A percentile compares a stretch with the other conserved stretches of the same genome.
These are phyloP conservation scores for Aureobasidium sp. DNA, from an alignment of 2,329 filamentous ascomycete genomes.

Conservation along the genomic window DNA sequence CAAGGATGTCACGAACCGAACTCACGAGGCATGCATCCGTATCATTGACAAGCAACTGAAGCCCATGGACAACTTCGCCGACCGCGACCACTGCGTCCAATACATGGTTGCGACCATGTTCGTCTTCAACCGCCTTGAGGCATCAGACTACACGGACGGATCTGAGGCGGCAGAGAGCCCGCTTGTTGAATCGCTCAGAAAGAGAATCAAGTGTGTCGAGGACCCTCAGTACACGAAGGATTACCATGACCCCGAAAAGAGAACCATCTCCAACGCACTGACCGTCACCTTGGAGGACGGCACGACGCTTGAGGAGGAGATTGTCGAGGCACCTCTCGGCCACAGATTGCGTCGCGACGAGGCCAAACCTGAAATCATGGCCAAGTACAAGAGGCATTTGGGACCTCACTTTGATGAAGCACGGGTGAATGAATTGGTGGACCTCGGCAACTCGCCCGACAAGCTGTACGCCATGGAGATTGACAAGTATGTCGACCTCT, in stretches of 20 bases:
- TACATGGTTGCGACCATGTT: constrained; percentile 99
- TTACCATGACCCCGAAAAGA: constrained; percentile 89
- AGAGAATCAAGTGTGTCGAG: constrained; percentile 94
- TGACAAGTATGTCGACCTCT: constrained; percentile 90
- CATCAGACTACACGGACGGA: constrained; percentile 88
- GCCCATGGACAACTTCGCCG: constrained; percentile 99
- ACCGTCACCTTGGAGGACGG: constrained; percentile 94
- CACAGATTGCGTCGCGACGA: constrained; percentile 88
- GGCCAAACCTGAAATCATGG: constrained; percentile 93
- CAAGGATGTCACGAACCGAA: constrained; percentile 86
- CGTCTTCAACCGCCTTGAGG: constrained; percentile 85
- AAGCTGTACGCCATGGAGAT: constrained; percentile 74
- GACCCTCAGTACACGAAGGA: constrained; percentile 90
- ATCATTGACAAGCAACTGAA: constrained; percentile 99
- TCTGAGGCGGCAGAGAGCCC: constrained; percentile 84
- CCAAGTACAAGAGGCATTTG: constrained; percentile 92
- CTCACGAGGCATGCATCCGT: constrained; percentile 94
- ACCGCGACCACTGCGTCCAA: constrained; percentile 98
- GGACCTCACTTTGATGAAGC: constrained; percentile 71
- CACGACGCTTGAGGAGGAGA: constrained; percentile 81
- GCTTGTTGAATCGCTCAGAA: constrained; percentile 81
- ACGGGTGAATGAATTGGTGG: constrained; percentile 74
- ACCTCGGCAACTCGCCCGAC: constrained; percentile 67
- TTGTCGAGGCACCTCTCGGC: constrained; percentile 88
- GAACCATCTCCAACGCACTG: constrained; percentile 94